Conservation (phyloP, 768 basidiomycete species). For the Lentinus tigrinus region DNA sequence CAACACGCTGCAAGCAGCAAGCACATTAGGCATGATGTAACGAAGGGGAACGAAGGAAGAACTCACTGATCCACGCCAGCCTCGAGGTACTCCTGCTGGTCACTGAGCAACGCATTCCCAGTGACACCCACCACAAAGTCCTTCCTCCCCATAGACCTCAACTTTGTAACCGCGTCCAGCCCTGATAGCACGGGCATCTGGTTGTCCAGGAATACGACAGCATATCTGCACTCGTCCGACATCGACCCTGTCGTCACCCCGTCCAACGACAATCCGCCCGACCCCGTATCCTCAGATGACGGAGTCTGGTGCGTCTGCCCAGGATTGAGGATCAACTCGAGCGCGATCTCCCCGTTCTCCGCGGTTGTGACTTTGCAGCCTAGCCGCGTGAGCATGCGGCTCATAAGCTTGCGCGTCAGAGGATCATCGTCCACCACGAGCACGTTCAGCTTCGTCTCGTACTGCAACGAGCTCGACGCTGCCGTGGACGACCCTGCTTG, state of each 20-base stretch:
- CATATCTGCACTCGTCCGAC: conserved; percentile 29
- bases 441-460: conserved; percentile 58
- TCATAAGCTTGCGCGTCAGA: conserved; percentile 80
- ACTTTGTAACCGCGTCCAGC: conserved; percentile 58
- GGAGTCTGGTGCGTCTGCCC: conserved; percentile 19
- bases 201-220: conserved; percentile 62
- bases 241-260: conserved; percentile 1
- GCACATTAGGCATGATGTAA: background rate
- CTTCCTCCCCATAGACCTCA: conserved; percentile 60
- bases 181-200: conserved; percentile 87
- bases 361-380: conserved; percentile 79
- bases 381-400: conserved; percentile 70
- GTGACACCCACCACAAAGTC: conserved; percentile 87
- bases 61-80: conserved; percentile 76
- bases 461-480: conserved; percentile 9
- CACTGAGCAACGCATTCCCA: conserved; percentile 38
- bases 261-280: conserved; percentile 29
- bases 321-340: conserved; percentile 64
- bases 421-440: conserved; percentile 85
- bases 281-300: conserved; percentile 33
- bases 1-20: conserved; percentile 50
- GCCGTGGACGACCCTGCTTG: conserved; percentile 8
- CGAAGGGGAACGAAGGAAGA: background rate
- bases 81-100: conserved; percentile 73
- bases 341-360: conserved; percentile 79